phyloP scores from a whole-genome alignment of 805 yeast species.

The Tetrapisispora nanseiensis region DNA sequence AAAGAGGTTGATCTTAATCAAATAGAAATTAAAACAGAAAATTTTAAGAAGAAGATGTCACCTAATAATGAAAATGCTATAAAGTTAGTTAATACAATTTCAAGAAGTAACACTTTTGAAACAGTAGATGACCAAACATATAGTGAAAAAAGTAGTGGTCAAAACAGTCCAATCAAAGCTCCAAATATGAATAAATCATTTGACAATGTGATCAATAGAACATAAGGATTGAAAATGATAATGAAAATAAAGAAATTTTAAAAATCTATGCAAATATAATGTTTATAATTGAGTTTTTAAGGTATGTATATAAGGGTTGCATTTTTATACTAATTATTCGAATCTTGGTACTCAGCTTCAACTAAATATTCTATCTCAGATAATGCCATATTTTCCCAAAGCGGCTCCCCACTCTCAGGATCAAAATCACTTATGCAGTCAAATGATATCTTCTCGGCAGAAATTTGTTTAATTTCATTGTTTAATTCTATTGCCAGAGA shows the following conservation, averaged over 20 bases:
- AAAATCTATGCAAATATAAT: not conserved
- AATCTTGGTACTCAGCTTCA: constrained; percentile 33
- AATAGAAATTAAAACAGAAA: constrained; percentile 11
- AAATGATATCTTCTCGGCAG: constrained; percentile 39
- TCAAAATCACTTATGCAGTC: constrained; percentile 32
- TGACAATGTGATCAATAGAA: constrained; percentile 14
- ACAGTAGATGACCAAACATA: constrained; percentile 23
- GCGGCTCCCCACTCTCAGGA: constrained; percentile 30
- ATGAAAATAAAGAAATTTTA: not conserved
- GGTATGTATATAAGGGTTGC: not conserved
- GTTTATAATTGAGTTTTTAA: not conserved
- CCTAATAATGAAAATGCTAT: not conserved
- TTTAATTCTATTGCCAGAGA: constrained; percentile 56
- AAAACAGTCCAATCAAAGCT: constrained; percentile 11
- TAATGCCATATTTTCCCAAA: constrained; percentile 37
- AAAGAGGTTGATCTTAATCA: constrained; percentile 26
- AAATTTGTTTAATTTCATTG: constrained; percentile 29
- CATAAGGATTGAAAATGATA: not conserved
- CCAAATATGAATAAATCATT: constrained; percentile 18
- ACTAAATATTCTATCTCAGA: constrained; percentile 52
- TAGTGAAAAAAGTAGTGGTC: constrained; percentile 25
- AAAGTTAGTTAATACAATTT: not conserved
- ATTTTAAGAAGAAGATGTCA: not conserved
- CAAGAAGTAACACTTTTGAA: constrained; percentile 1
- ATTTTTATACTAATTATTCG: not conserved